Percentiles rank a stretch among this genome's conserved stretches.
Conservation (phyloP, 305 asterid species). For the Solanum hybrid region DNA sequence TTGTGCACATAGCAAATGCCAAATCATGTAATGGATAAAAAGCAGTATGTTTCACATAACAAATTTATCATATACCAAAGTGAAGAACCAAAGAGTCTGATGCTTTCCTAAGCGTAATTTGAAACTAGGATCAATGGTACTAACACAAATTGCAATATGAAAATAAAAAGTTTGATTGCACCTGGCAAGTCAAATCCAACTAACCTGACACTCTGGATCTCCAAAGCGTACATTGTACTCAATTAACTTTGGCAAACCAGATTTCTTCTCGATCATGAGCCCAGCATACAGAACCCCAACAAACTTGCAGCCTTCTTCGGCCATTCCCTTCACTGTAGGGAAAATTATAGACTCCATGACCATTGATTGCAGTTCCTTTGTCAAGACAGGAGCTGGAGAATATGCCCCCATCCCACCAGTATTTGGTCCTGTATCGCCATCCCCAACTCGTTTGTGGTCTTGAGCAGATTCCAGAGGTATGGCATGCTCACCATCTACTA, state of each 20-base stretch:
- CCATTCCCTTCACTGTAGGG: conserved; percentile 98
- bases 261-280: conserved; percentile 64
- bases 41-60: not conserved
- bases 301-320: conserved; percentile 82
- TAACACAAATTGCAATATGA: not conserved
- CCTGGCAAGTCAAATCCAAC: conserved; percentile 7
- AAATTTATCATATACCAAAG: not conserved
- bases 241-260: conserved; percentile 83
- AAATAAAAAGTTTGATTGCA: not conserved
- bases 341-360: conserved; percentile 76
- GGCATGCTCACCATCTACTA: conserved; percentile 93
- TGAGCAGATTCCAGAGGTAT: conserved; percentile 91
- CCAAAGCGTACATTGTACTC: conserved; percentile 96
- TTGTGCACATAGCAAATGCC: not conserved
- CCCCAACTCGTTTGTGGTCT: conserved; percentile 97
- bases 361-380: conserved; percentile 60
- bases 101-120: not conserved
- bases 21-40: not conserved
- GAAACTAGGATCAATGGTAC: not conserved
- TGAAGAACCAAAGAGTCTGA: not conserved
- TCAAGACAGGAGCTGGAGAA: conserved; percentile 92
- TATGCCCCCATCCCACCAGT: conserved; percentile 99
- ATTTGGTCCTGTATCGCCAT: conserved; percentile 86
- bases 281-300: conserved; percentile 95
- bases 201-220: conserved; percentile 99